phyloP scores from a whole-genome alignment of 208 protist genomes.

The Trypanosoma theileri region DNA sequence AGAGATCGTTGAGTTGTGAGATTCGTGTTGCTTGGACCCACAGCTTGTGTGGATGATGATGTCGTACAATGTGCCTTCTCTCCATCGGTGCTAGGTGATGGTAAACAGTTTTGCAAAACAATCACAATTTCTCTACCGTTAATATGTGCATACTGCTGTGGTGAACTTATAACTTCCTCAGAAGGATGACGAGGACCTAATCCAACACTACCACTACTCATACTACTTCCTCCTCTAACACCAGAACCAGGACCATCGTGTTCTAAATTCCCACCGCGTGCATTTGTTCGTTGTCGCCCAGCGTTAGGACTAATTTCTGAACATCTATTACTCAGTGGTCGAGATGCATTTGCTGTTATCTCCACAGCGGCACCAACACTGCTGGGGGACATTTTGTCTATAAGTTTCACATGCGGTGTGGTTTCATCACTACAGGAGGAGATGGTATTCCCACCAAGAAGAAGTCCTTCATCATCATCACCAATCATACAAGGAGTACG shows the following conservation, averaged over 20 bases:
- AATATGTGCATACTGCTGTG: too few relatives aligned
- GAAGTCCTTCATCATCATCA: constrained; percentile 47
- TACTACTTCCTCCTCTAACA: neutral
- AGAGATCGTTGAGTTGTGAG: too few relatives aligned
- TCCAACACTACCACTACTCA: neutral
- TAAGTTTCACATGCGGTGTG: neutral
- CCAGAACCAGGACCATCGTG: neutral
- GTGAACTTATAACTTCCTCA: neutral
- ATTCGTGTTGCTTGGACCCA: too few relatives aligned
- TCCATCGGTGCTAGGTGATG: too few relatives aligned
- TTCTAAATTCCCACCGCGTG: neutral
- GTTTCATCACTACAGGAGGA: constrained; percentile 9
- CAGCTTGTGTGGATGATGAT: too few relatives aligned
- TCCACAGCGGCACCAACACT: neutral
- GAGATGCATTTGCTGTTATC: neutral
- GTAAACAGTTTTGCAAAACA: too few relatives aligned
- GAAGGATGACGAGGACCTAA: neutral
- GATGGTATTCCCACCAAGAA: constrained; percentile 11
- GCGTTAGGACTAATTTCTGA: neutral
- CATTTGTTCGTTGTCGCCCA: neutral
- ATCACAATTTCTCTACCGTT: too few relatives aligned
- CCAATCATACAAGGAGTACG: constrained; percentile 78
- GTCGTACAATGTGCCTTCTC: too few relatives aligned
- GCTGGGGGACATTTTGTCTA: neutral
- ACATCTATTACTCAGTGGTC: neutral